Evolutionary conservation across 257 asterid species (phyloP), one percentile per base, ranked within the genome.

Genomic region (Echium plantagineum): DNA sequence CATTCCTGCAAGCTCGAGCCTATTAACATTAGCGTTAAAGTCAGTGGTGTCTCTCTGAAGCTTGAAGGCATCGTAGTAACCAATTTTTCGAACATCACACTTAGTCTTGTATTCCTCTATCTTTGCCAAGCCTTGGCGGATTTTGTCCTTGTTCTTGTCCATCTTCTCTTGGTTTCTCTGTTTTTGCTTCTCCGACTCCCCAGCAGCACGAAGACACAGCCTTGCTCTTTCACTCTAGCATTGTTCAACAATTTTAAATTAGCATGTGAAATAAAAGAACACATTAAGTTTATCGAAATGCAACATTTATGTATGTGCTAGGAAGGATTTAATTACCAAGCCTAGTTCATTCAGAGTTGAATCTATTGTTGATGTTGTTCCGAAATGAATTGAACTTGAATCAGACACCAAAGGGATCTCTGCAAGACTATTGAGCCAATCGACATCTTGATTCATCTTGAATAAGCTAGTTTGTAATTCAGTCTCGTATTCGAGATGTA

Each of bases 181-280:
- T 62, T 87, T 90, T 74, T 81, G 85, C 77, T 77, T 74, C 80
- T 87, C 96, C 66, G 75, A 55, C 61, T 85, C 90, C 18, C 96
- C 95, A 1, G 94, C 94, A 4, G 97, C 96, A 16, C 94, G 94
- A 48, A 90, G 84, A 67, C 97, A 87, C 72, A 90, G 28, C 52
- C 95, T 69, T 26, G 94, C 94, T 71, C 78, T 74, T 21, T 90
- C 76, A 55, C 83, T 77, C 97, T 90, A 79, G 60, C 52, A 78
- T 66, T 74, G 20, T 32, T 24, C 48, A 12, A 13, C 49, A 42
- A 42, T 42, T 42, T 10, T 9, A 42, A 10, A 42, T 42, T 10
- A 42, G 49, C 17, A 42, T 42, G 49, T 42, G 49, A 42, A 42
- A 42, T 10, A 1, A 42, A 42, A 42, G 0, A 13, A 42, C 49